Percentiles rank a stretch among this genome's conserved stretches.
These are phyloP conservation scores for Gossypium raimondii DNA, from an alignment of 345 rosid species.

Conservation along the genomic window DNA sequence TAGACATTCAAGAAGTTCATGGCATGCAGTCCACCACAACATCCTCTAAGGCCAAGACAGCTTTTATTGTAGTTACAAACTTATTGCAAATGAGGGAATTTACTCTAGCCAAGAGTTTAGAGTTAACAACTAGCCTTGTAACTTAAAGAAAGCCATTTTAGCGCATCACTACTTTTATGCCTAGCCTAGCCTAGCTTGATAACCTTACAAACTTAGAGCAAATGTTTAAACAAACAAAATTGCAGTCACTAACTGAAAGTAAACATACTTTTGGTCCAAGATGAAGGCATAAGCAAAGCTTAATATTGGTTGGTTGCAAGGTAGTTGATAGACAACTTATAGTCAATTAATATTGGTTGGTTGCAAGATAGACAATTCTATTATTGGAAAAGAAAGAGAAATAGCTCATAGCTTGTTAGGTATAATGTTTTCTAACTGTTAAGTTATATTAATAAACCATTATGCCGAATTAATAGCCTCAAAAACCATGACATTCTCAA, in stretches of 20 bases:
- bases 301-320: constrained; percentile 8
- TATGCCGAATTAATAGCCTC: neutral
- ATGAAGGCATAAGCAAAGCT: neutral
- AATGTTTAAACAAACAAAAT: neutral
- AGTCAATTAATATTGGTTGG: constrained; percentile 1
- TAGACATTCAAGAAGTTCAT: neutral
- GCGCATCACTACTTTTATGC: neutral
- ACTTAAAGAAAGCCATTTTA: neutral
- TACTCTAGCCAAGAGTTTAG: neutral
- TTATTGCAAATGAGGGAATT: neutral
- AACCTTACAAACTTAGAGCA: neutral
- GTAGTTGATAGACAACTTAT: neutral
- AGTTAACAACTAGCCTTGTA: neutral
- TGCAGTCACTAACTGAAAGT: neutral
- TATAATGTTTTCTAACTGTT: neutral
- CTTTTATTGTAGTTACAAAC: neutral
- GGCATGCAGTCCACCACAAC: neutral
- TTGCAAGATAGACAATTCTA: neutral
- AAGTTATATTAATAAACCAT: neutral
- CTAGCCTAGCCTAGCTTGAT: too few species aligned
- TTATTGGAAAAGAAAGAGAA: neutral
- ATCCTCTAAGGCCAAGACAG: neutral
- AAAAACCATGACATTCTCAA: neutral
- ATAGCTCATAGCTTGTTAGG: neutral
- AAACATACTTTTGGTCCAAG: neutral